These are phyloP conservation scores for Kwoniella sp. DNA, from an alignment of 768 basidiomycete genomes.

Conservation along the genomic window DNA sequence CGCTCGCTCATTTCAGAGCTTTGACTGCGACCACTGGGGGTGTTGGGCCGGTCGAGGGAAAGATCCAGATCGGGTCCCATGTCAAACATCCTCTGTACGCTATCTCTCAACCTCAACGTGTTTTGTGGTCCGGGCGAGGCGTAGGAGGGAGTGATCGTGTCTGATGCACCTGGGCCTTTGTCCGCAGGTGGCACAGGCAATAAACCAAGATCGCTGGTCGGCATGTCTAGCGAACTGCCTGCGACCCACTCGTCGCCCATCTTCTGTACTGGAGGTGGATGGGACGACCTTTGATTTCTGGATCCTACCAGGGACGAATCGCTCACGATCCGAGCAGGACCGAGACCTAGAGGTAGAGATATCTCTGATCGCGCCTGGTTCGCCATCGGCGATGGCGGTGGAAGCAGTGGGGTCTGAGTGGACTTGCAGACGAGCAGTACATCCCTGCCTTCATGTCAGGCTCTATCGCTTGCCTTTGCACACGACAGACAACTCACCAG, in stretches of 20 bases:
- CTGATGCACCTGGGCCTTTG: too few relatives aligned
- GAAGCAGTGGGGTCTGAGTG: slow-evolving; percentile 21
- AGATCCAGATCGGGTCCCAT: slow-evolving; percentile 23
- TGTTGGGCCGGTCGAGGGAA: slow-evolving; percentile 3
- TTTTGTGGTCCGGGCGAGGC: background rate
- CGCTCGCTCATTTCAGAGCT: slow-evolving; percentile 8
- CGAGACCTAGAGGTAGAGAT: too few relatives aligned
- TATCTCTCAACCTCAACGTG: slow-evolving; percentile 19
- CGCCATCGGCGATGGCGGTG: slow-evolving; percentile 38
- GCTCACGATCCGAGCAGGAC: too few relatives aligned
- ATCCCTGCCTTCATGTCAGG: slow-evolving; percentile 23
- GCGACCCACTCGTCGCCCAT: slow-evolving; percentile 44
- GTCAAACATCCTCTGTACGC: slow-evolving; percentile 41
- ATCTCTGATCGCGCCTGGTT: too few relatives aligned
- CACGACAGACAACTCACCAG: slow-evolving; percentile 23
- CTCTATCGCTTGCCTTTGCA: background rate
- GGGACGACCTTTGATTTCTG: background rate
- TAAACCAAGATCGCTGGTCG: slow-evolving; percentile 9
- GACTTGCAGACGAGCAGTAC: slow-evolving; percentile 42
- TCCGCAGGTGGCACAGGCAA: background rate
- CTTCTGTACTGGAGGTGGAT: slow-evolving; percentile 38
- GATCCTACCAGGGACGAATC: too few relatives aligned
- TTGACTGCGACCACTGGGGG: background rate
- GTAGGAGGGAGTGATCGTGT: too few relatives aligned
- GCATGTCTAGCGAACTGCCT: slow-evolving; percentile 22